Percentiles rank a stretch among this genome's conserved stretches.
phyloP scores from a whole-genome alignment of 148 eudicot species.

The Camellia lanceoleosa region DNA sequence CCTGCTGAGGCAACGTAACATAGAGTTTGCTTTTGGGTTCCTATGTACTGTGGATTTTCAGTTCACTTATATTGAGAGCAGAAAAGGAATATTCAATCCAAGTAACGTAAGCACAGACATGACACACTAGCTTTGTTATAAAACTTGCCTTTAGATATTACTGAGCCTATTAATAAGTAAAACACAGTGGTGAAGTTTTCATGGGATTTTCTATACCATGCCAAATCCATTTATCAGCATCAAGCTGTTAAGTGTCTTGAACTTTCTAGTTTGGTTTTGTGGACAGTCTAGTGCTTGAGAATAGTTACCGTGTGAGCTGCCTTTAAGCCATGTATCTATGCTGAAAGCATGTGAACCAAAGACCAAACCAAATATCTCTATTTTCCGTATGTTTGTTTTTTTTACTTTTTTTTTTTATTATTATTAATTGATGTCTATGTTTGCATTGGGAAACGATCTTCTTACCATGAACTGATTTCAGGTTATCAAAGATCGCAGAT shows the following conservation, averaged over 20 bases:
- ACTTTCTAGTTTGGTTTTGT: not conserved
- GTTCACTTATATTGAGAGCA: not conserved
- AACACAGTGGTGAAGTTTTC: no score
- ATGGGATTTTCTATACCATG: not conserved
- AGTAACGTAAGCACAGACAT: not conserved
- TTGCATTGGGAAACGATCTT: not conserved
- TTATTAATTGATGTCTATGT: not conserved
- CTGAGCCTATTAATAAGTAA: not conserved
- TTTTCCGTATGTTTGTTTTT: not conserved
- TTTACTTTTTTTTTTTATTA: not conserved
- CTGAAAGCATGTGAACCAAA: constrained; percentile 11
- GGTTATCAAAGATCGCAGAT: constrained; percentile 70
- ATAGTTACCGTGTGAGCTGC: not conserved
- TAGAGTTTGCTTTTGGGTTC: not conserved
- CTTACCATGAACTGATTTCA: constrained; percentile 21
- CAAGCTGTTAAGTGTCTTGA: not conserved
- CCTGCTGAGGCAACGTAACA: no score
- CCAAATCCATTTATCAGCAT: constrained; percentile 1
- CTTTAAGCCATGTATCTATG: not conserved
- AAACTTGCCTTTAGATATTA: not conserved
- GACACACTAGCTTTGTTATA: not conserved
- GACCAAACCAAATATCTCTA: not conserved
- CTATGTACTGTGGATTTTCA: not conserved
- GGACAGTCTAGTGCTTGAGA: not conserved
- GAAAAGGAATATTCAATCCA: no score